Conservation (phyloP, 2,329 filamentous ascomycete species). For the Periconia sp. region DNA sequence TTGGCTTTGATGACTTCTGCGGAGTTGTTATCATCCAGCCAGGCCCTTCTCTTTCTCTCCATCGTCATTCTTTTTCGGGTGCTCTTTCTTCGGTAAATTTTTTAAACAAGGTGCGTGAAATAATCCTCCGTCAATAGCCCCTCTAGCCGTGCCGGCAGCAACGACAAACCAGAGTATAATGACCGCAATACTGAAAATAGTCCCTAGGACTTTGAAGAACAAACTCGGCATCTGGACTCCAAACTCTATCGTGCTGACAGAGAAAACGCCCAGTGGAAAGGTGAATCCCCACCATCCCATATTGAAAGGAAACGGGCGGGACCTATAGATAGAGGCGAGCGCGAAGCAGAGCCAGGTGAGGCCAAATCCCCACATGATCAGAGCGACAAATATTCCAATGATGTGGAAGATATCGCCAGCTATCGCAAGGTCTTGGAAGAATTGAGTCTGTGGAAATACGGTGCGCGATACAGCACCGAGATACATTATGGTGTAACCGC, state of each 20-base stretch:
- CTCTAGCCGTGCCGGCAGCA: slow-evolving; percentile 55
- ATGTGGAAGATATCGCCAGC: slow-evolving; percentile 66
- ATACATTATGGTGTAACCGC: slow-evolving; percentile 65
- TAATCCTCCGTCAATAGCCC: slow-evolving; percentile 56
- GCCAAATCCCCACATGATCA: slow-evolving; percentile 64
- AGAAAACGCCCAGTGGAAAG: slow-evolving; percentile 65
- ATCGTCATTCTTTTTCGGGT: background rate
- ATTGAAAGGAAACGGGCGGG: slow-evolving; percentile 62
- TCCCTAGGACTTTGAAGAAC: slow-evolving; percentile 64
- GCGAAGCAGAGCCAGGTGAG: slow-evolving; percentile 63
- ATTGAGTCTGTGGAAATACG: slow-evolving; percentile 49
- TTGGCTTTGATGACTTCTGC: too few relatives aligned
- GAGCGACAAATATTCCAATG: slow-evolving; percentile 59
- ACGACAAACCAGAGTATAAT: slow-evolving; percentile 64
- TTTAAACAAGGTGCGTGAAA: slow-evolving; percentile 62
- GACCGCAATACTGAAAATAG: slow-evolving; percentile 59
- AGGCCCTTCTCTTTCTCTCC: slow-evolving; percentile 23
- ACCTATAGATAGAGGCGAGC: slow-evolving; percentile 54
- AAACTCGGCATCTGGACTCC: slow-evolving; percentile 59
- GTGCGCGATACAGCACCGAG: slow-evolving; percentile 52
- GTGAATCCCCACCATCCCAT: slow-evolving; percentile 69
- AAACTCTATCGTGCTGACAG: slow-evolving; percentile 55
- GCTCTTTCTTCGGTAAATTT: slow-evolving; percentile 33
- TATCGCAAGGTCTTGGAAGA: slow-evolving; percentile 44
- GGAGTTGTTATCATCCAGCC: background rate